Conservation (phyloP, 73 alveolate species). For the Tetrahymena borealis region DNA sequence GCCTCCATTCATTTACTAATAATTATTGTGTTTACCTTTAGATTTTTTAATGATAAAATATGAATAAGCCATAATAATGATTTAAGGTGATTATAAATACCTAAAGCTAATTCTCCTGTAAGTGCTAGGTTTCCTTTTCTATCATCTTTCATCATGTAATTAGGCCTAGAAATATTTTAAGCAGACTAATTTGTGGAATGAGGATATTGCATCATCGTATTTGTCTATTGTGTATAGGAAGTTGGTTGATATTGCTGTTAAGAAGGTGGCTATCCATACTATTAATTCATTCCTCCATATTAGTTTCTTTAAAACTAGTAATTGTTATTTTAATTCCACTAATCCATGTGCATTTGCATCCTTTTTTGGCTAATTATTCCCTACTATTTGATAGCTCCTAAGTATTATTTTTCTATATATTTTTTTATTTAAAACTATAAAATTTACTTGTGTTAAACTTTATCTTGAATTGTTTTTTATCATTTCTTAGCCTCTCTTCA, state of each 20-base stretch:
- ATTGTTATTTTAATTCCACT: not conserved
- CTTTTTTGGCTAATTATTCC: not conserved
- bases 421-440: not conserved
- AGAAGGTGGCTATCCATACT: not conserved
- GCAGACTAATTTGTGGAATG: not conserved
- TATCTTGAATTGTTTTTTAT: too few relatives aligned
- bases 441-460: too few relatives aligned
- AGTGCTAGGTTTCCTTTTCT: conserved; percentile 29
- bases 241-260: not conserved
- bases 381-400: not conserved
- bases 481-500: too few relatives aligned
- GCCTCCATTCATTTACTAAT: not conserved
- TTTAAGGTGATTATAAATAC: not conserved
- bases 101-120: conserved; percentile 41
- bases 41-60: not conserved
- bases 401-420: not conserved
- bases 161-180: not conserved
- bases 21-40: not conserved
- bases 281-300: not conserved
- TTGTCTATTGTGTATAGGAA: not conserved
- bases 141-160: conserved; percentile 2
- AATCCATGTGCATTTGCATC: not conserved
- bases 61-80: not conserved
- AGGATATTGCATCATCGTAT: not conserved
- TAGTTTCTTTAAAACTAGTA: not conserved